Percentiles rank a stretch among this genome's conserved stretches.
Conservation (phyloP, 129 eudicot species). For the Smallanthus sonchifolius region DNA sequence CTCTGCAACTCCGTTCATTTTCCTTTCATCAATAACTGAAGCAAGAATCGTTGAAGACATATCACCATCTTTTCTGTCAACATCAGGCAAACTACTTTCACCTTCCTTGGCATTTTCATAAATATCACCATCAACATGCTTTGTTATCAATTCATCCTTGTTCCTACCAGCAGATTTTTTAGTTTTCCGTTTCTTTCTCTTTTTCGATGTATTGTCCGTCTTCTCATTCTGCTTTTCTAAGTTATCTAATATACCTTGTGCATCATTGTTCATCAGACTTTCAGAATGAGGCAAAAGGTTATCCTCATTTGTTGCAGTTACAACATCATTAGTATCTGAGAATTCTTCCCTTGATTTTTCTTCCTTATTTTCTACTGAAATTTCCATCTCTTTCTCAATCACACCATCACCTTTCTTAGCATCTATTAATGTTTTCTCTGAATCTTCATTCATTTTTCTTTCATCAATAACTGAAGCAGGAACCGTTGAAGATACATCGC, state of each 20-base stretch:
- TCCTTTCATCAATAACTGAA: slow-evolving; percentile 19
- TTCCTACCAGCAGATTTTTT: slow-evolving; percentile 19
- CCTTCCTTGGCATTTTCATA: neutral
- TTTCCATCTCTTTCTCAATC: slow-evolving; percentile 19
- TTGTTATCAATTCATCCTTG: neutral
- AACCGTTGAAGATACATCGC: slow-evolving; percentile 3
- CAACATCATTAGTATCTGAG: neutral
- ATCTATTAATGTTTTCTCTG: slow-evolving; percentile 12
- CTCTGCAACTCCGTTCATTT: slow-evolving; percentile 11
- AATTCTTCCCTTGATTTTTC: slow-evolving; percentile 10
- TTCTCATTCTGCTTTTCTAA: slow-evolving; percentile 28
- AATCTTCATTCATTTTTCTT: slow-evolving; percentile 13
- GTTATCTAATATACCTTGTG: neutral
- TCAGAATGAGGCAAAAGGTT: neutral
- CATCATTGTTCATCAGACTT: slow-evolving; percentile 5
- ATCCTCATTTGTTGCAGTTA: neutral
- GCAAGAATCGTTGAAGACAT: slow-evolving; percentile 6
- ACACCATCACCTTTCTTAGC: slow-evolving; percentile 17
- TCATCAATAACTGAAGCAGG: slow-evolving; percentile 17
- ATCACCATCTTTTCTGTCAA: slow-evolving; percentile 15
- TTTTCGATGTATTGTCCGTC: slow-evolving; percentile 11
- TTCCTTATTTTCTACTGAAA: neutral
- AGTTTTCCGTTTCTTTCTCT: slow-evolving; percentile 24
- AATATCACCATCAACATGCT: neutral
- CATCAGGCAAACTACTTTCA: slow-evolving; percentile 2